A percentile compares a stretch with the other conserved stretches of the same genome.
Evolutionary conservation across 2,329 filamentous ascomycete species (phyloP).

Genomic region (Ophiosphaerella narmari): DNA sequence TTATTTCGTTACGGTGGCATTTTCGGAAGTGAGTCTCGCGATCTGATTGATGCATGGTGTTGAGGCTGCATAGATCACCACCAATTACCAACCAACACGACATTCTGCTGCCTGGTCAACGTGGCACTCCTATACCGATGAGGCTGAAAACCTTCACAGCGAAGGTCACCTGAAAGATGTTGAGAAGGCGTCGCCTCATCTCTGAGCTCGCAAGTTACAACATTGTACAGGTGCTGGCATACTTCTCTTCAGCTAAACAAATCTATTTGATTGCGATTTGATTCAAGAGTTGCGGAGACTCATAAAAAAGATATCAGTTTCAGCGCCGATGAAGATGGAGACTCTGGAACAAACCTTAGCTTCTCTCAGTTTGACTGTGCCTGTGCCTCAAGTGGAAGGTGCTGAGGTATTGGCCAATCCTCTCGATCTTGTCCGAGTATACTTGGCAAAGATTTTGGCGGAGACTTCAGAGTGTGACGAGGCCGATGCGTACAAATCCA

Average conservation of each 20-base stretch:
- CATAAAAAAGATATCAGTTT: no score
- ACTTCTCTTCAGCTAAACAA: no score
- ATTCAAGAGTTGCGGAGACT: no score
- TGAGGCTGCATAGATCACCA: constrained; percentile 2
- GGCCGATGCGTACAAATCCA: constrained; percentile 25
- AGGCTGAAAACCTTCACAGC: constrained; percentile 3
- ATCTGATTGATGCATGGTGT: background rate
- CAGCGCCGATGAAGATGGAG: constrained; percentile 3
- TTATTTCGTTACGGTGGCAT: no score
- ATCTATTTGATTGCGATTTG: no score
- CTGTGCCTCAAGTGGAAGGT: background rate
- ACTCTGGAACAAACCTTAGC: constrained; percentile 7
- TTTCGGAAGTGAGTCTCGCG: background rate
- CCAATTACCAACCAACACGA: constrained; percentile 12
- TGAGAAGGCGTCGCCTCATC: background rate
- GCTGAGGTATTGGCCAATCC: constrained; percentile 22
- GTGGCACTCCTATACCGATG: constrained; percentile 8
- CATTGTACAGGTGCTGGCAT: background rate
- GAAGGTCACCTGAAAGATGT: background rate
- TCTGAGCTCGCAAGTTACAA: background rate
- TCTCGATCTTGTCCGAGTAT: constrained; percentile 30
- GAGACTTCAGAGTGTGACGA: constrained; percentile 17
- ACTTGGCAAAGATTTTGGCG: constrained; percentile 27
- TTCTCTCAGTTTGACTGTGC: constrained; percentile 1
- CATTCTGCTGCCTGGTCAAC: constrained; percentile 3